Conservation (phyloP, 306 rosid genomes). For the Hippophae rhamnoides region DNA sequence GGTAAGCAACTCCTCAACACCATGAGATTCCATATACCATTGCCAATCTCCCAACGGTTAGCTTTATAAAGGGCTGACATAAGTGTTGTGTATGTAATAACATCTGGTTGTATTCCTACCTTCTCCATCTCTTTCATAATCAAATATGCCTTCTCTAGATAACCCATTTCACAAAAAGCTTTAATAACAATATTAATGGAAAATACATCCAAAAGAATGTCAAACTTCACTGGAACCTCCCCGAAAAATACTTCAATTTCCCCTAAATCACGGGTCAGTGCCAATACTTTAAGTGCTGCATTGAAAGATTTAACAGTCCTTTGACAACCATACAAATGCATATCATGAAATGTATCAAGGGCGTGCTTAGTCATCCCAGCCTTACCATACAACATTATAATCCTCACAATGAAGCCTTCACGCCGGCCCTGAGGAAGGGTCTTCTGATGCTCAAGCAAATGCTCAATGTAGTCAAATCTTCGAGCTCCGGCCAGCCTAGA, state of each 20-base stretch:
- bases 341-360: slow-evolving; percentile 40
- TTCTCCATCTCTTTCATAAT: slow-evolving; percentile 43
- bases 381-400: slow-evolving; percentile 58
- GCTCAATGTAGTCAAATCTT: slow-evolving; percentile 57
- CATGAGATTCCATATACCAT: slow-evolving; percentile 79
- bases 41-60: slow-evolving; percentile 43
- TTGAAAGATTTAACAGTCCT: slow-evolving; percentile 74
- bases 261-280: slow-evolving; percentile 29
- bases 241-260: slow-evolving; percentile 25
- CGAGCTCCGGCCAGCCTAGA: slow-evolving; percentile 62
- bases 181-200: slow-evolving; percentile 53
- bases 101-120: slow-evolving; percentile 52
- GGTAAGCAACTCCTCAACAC: slow-evolving; percentile 56
- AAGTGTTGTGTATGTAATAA: slow-evolving; percentile 58
- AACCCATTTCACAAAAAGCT: slow-evolving; percentile 45
- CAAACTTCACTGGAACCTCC: slow-evolving; percentile 22
- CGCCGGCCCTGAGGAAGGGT: slow-evolving; percentile 27
- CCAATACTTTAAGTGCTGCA: slow-evolving; percentile 53
- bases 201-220: slow-evolving; percentile 33
- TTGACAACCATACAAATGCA: slow-evolving; percentile 40
- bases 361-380: slow-evolving; percentile 68
- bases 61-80: slow-evolving; percentile 49
- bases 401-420: slow-evolving; percentile 61
- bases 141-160: slow-evolving; percentile 39
- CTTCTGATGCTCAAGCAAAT: slow-evolving; percentile 61